Evolutionary conservation across 208 protist genomes (phyloP), one percentile per base, ranked within the genome.

Genomic region (Crithidia bombi): DNA sequence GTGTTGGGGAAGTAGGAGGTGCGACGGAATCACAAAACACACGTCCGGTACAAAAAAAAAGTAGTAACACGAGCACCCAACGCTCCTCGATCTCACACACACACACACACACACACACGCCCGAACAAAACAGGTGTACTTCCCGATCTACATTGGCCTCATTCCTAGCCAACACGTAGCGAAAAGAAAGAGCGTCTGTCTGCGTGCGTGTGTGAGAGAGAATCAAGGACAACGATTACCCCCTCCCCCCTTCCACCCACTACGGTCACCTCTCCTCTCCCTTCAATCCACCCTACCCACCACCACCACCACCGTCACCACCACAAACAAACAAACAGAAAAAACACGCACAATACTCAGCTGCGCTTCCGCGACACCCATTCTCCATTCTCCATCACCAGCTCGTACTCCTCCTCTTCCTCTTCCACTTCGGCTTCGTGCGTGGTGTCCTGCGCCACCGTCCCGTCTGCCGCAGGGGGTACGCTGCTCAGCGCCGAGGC

Each of bases 351-450:
- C n/a, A n/a, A n/a, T n/a, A n/a, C n/a, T 62, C 21, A 69, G 26
- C 36, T 61, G 38, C 65, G 28, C 56, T 80, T 68, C 19, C 67
- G 69, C 21, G 61, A 73, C 41, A 80, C 62, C 68, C 61, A 69
- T 43, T 65, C 50, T 4, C 89, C 89, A 58, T 94, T 90, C 75
- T 89, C 85, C 76, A 89, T 87, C 19, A 92, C 82, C 78, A 91
- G 70, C 70, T 91, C 82, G 52, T 89, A 83, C 63, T 80, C 75
- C 21, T 81, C 78, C 12, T 83, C 86, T 25, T 81, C 82, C 5
- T 90, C 85, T 33, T 91, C 85, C n/a, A 33, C 33, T 15, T 50
- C 57, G 2, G 23, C 56, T 62, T 43, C 23, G 39, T 57, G 6
- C 7, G 51, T 19, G 14, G 11, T n/a, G 5, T 10, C 23, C 12